A percentile compares a stretch with the other conserved stretches of the same genome.
phyloP scores from a whole-genome alignment of 257 asterid genomes.

The Solanum medicagineum region DNA sequence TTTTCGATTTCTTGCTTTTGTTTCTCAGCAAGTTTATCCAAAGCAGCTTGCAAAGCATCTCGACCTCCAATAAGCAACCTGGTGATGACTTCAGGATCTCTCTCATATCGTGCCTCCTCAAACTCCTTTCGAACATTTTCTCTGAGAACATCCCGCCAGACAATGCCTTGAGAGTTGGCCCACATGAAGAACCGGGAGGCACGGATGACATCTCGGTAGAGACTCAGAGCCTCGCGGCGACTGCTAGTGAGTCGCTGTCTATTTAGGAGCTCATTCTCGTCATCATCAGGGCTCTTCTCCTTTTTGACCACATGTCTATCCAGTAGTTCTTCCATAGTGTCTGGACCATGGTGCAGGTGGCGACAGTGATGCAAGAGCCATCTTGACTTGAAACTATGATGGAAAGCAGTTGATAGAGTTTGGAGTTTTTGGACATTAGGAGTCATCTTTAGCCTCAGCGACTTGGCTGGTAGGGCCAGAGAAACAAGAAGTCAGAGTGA shows the following conservation, averaged over 20 bases:
- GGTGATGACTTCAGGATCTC: constrained; percentile 70
- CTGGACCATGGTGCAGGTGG: constrained; percentile 75
- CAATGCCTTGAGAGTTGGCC: constrained; percentile 67
- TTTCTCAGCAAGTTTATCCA: constrained; percentile 89
- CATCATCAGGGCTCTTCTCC: constrained; percentile 37
- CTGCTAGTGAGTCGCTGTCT: constrained; percentile 72
- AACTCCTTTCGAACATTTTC: constrained; percentile 90
- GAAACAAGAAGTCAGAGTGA: neutral
- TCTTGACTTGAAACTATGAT: constrained; percentile 5
- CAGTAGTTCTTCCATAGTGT: constrained; percentile 76
- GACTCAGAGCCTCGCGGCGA: constrained; percentile 78
- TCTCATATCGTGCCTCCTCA: constrained; percentile 75
- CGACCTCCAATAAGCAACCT: constrained; percentile 79
- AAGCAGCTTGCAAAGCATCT: constrained; percentile 73
- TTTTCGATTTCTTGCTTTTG: constrained; percentile 70
- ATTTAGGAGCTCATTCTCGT: constrained; percentile 42
- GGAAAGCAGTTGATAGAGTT: constrained; percentile 15
- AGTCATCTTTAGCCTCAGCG: constrained; percentile 9
- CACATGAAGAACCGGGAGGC: constrained; percentile 84
- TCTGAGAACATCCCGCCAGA: constrained; percentile 87
- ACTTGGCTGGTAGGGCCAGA: neutral
- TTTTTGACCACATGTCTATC: constrained; percentile 65
- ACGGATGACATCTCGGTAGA: constrained; percentile 77
- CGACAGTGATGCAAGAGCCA: neutral
- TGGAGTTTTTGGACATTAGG: constrained; percentile 13